Evolutionary conservation across 192 early-diverging fungal species (phyloP).

Genomic region (Coemansia sp.): DNA sequence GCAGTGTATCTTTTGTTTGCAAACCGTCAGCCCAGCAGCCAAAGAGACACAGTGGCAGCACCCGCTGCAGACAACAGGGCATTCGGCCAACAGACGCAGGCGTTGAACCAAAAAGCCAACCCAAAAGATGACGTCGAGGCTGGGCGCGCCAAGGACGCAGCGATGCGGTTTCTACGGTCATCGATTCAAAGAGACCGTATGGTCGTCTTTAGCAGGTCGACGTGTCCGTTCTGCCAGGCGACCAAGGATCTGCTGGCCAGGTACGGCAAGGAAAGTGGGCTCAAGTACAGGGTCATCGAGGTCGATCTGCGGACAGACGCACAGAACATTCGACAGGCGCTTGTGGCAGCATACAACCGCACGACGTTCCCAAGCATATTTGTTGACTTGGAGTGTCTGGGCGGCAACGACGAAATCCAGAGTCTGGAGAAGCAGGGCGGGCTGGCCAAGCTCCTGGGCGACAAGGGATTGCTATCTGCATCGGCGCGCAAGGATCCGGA

Average conservation of each 20-base stretch:
- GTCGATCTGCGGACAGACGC: constrained; percentile 35
- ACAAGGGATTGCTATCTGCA: constrained; percentile 12
- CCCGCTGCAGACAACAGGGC: background rate
- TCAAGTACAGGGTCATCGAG: constrained; percentile 56
- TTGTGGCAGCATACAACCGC: constrained; percentile 51
- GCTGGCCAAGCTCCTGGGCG: constrained; percentile 49
- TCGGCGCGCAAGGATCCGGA: background rate
- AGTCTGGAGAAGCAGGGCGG: constrained; percentile 35
- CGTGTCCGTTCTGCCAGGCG: constrained; percentile 65
- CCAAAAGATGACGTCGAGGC: background rate
- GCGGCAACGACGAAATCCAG: constrained; percentile 58
- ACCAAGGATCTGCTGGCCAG: constrained; percentile 57
- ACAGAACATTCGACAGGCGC: constrained; percentile 57
- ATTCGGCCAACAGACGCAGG: background rate
- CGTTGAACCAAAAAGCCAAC: background rate
- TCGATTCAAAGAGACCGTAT: constrained; percentile 23
- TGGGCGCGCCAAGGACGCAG: constrained; percentile 14
- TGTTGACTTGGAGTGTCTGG: constrained; percentile 61
- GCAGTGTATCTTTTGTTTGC: constrained; percentile 18
- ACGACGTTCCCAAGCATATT: constrained; percentile 68
- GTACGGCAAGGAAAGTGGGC: constrained; percentile 24
- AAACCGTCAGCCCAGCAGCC: constrained; percentile 6
- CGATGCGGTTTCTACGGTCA: constrained; percentile 19
- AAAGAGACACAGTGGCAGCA: background rate
- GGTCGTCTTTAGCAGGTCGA: constrained; percentile 72